Base-by-base conservation (phyloP, 179 eudicot genomes). In the Pouteria campechiana region DNA sequence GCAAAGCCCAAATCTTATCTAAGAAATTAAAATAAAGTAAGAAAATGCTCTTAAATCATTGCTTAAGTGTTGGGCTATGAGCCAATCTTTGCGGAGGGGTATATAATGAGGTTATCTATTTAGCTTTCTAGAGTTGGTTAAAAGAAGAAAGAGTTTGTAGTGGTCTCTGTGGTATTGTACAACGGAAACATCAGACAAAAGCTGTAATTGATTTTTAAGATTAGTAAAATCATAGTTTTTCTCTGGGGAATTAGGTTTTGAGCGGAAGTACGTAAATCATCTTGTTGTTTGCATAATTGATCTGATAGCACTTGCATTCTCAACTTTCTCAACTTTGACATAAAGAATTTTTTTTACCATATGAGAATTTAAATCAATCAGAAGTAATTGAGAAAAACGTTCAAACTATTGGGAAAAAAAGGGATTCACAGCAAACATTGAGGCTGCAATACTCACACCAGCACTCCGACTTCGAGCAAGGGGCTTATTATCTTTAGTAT, bases 221-320 rank as follows among this genome's bases (percentile, higher is more conserved):
- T n/a, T n/a, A n/a, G n/a, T n/a, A n/a, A n/a, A n/a, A n/a, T n/a
- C n/a, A n/a, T n/a, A n/a, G n/a, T n/a, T n/a, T n/a, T n/a, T n/a
- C n/a, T n/a, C 41, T 5, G 78, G 70, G 27, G 78, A 72, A 44
- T 24, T 68, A 74, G 67, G 64, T 60, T 31, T 14, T 62, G 20
- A 18, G 25, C 32, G 25, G 34, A 8, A 49, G 13, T 23, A 23
- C 25, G 10, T 15, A 10, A 55, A 22, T 25, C 17, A 42, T 13
- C 6, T 11, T 22, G 41, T 41, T 21, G 40, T 7, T 46, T 12
- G 29, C 2, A 1, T 19, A 10, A 25, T 28, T 44, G 12, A 16
- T 10, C 36, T 9, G 24, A 12, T 2, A 33, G 32, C 17, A 21
- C 3, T 32, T 13, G 23, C 6, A 13, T 13, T 18, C 17, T 6